Conservation (phyloP, 2,329 filamentous ascomycete species). For the Colletotrichum spaethianum region DNA sequence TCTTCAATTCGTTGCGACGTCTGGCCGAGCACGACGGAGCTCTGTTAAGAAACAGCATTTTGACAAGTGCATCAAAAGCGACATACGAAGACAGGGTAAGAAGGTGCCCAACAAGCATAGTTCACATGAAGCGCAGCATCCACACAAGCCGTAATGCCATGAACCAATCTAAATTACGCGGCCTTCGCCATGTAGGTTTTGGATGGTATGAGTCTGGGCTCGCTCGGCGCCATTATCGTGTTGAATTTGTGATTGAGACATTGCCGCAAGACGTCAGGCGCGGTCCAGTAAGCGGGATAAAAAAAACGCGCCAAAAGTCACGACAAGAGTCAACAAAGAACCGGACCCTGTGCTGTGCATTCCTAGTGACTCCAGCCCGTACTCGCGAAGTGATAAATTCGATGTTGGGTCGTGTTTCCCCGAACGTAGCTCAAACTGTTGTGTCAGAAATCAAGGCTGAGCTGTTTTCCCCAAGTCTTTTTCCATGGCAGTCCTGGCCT, state of each 20-base stretch:
- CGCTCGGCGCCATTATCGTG: neutral
- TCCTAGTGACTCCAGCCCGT: neutral
- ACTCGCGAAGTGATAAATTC: neutral
- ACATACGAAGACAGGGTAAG: neutral
- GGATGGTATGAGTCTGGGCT: neutral
- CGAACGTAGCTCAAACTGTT: neutral
- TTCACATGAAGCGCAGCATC: conserved; percentile 5
- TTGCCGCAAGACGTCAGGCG: neutral
- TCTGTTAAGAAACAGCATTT: neutral
- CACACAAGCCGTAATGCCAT: neutral
- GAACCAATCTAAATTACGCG: neutral
- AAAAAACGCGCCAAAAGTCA: too few relatives aligned
- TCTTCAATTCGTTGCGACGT: neutral
- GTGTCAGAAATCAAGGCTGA: neutral
- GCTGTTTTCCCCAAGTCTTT: neutral
- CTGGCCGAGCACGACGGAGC: neutral
- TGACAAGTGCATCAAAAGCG: neutral
- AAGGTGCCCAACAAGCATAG: neutral
- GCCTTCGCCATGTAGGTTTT: neutral
- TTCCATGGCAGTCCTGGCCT: neutral
- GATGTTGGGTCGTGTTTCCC: neutral
- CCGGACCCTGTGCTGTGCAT: too few relatives aligned
- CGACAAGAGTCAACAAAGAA: too few relatives aligned
- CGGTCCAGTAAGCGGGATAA: neutral
- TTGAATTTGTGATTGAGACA: neutral